Percentiles rank a stretch among this genome's conserved stretches.
Evolutionary conservation across 768 basidiomycete species (phyloP).

Genomic region (Hygrophorus pudorinus): DNA sequence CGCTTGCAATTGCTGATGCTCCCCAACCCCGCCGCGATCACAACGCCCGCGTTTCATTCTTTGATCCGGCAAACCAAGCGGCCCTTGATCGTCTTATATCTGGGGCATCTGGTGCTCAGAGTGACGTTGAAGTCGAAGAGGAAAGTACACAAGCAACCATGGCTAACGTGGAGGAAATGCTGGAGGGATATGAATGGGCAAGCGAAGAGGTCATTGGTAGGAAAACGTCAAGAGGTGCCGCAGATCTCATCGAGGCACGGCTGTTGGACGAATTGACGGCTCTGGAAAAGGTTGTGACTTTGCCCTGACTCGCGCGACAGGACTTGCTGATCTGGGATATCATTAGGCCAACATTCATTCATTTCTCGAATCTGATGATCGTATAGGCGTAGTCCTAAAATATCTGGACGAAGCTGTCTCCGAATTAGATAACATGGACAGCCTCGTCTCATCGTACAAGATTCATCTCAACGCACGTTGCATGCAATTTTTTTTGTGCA

Average conservation of each 20-base stretch:
- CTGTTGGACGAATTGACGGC: conserved; percentile 86
- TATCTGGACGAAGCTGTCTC: conserved; percentile 82
- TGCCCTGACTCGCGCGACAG: conserved; percentile 1
- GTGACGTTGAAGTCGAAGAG: conserved; percentile 52
- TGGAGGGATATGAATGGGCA: conserved; percentile 98
- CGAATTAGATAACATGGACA: conserved; percentile 87
- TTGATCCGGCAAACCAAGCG: conserved; percentile 71
- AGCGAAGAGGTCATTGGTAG: conserved; percentile 65
- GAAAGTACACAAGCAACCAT: conserved; percentile 76
- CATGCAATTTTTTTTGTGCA: conserved; percentile 3
- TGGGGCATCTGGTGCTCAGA: conserved; percentile 26
- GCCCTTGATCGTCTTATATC: conserved; percentile 61
- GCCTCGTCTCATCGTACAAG: conserved; percentile 85
- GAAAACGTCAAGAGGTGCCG: conserved; percentile 59
- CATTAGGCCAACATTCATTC: conserved; percentile 91
- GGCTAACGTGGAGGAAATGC: conserved; percentile 93
- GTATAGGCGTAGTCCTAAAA: conserved; percentile 76
- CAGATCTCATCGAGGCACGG: conserved; percentile 87
- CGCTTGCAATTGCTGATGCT: conserved; percentile 21
- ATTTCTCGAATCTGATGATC: conserved; percentile 92
- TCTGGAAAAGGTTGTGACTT: conserved; percentile 68
- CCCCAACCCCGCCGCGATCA: conserved; percentile 42
- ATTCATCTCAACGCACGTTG: conserved; percentile 79
- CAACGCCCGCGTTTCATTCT: conserved; percentile 72
- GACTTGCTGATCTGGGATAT: neutral